Evolutionary conservation across 371 early-diverging fungal genomes (phyloP), one percentile per base, ranked within the genome.

Genomic region (Rhizopus microsporus): DNA sequence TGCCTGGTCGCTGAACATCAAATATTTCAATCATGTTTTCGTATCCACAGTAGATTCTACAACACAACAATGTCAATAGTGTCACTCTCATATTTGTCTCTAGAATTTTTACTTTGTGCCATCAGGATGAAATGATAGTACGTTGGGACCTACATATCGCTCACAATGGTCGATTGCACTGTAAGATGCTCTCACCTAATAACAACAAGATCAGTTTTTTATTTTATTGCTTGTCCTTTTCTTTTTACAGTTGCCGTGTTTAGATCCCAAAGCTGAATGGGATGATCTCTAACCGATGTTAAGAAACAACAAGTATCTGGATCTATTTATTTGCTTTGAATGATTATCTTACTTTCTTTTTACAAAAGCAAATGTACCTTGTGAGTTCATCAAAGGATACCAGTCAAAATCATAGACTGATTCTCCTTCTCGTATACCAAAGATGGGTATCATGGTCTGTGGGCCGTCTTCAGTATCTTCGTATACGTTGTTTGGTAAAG

Each of bases 11-110:
- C 4, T 78, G 67, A 1, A 76, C 70, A 60, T 87, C 88, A 59
- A 88, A 88, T 5, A 89, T 75, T 50, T 88, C 81, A 49, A 89
- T 78, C 81, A 81, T 82, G 54, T 87, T 88, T 51, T 87, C 83
- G 56, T 81, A 87, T 7, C 88, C 87, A 54, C 83, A 80, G 50
- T 87, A 89, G 7, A 89, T 84, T 47, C 87, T 88, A 52, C 15
- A 15, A 51, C 7, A 33, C 12, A 52, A 30, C 5, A 15, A 51
- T 12, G 17, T 23, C 6, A 51, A 35, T 6, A 48, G 12, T 6
- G 30, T 5, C 38, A 8, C 38, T 37, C 17, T 8, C 29, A 10
- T 5, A 6, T 3, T 38, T 10, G 5, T 39, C 17, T 44, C 35
- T 7, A 37, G n/a, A 3, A 30, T 3, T 12, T 69, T 63, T 80